phyloP scores from a whole-genome alignment of 2,329 filamentous ascomycete species.

The Myriangium duriaei region DNA sequence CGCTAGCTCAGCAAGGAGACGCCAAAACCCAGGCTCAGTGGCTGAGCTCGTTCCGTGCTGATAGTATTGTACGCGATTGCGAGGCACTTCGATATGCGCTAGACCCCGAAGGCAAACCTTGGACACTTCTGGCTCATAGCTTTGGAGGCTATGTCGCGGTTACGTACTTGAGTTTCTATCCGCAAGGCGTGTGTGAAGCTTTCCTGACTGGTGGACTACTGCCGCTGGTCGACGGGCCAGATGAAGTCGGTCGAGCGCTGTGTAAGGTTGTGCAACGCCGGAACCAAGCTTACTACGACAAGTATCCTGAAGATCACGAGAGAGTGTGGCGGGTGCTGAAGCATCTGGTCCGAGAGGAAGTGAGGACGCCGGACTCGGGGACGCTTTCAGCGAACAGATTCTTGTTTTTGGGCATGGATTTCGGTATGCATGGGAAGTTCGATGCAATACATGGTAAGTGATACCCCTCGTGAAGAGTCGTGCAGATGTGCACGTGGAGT shows the following conservation, averaged over 20 bases:
- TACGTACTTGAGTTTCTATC: conserved; percentile 72
- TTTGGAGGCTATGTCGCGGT: conserved; percentile 81
- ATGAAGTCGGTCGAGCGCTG: conserved; percentile 62
- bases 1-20: conserved; percentile 50
- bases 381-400: conserved; percentile 61
- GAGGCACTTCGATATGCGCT: conserved; percentile 72
- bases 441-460: conserved; percentile 53
- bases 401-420: conserved; percentile 61
- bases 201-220: conserved; percentile 79
- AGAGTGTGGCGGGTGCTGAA: conserved; percentile 53
- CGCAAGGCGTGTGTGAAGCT: conserved; percentile 63
- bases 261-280: conserved; percentile 57
- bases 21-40: conserved; percentile 63
- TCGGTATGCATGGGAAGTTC: conserved; percentile 62
- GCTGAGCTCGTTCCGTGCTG: conserved; percentile 72
- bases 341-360: conserved; percentile 48
- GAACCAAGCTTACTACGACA: conserved; percentile 68
- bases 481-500: too few species aligned
- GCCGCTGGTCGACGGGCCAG: conserved; percentile 57
- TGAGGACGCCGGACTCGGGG: conserved; percentile 60
- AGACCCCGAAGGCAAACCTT: conserved; percentile 53
- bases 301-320: conserved; percentile 69
- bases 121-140: conserved; percentile 80
- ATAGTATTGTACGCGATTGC: conserved; percentile 79
- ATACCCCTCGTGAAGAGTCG: not conserved